Conservation (phyloP, 2,329 filamentous ascomycete genomes). For the Neoscytalidium dimidiatum region DNA sequence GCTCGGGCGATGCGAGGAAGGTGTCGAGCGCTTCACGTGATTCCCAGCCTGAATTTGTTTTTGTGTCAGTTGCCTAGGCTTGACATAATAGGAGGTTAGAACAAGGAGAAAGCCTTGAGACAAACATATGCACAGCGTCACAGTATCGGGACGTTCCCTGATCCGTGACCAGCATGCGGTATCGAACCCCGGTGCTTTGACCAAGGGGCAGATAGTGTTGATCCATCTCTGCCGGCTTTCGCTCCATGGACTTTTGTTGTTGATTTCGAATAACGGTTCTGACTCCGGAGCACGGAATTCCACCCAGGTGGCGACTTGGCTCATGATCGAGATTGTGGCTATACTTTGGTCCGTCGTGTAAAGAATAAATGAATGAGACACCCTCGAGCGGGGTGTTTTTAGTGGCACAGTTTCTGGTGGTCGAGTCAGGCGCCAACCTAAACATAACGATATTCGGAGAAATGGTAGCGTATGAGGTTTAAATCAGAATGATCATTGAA, state of each 20-base stretch:
- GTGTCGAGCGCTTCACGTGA: not conserved
- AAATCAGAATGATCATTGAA: no score
- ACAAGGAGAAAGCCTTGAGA: not conserved
- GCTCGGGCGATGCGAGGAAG: not conserved
- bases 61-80: not conserved
- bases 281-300: conserved; percentile 21
- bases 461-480: no score
- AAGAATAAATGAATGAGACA: no score
- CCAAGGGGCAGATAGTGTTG: not conserved
- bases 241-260: not conserved
- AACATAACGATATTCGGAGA: no score
- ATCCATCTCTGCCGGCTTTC: not conserved
- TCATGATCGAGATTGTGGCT: no score
- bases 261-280: not conserved
- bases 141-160: not conserved
- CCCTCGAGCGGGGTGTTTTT: no score
- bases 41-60: not conserved
- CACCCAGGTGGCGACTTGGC: not conserved
- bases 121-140: not conserved
- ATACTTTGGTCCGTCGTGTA: no score
- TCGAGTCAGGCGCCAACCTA: no score
- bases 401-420: no score
- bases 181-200: not conserved
- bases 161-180: not conserved
- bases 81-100: no score